Base-by-base conservation (phyloP, 768 basidiomycete species). In the Trametes gibbosa region DNA sequence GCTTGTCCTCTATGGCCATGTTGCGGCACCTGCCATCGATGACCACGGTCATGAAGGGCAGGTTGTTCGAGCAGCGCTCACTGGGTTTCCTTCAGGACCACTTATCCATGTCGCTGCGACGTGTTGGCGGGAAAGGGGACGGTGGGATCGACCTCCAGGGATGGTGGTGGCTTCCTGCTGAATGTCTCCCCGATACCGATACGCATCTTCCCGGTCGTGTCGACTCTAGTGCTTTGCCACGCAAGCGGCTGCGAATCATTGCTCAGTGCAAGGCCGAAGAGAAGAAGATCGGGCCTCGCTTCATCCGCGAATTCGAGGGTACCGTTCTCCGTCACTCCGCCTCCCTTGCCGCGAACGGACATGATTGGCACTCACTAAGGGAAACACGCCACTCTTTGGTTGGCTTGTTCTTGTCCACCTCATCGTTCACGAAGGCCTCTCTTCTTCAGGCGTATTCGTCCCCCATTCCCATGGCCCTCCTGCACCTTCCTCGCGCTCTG, bases 231-330 rank as follows among this genome's bases (percentile, higher is more conserved):
- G 23, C 25, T 56, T 66, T 17, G 47, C 13, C 63, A 42, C 76
- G 84, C 23, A 74, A 80, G 35, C 79, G 91, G 1, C 65, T 95
- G 3, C 86, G 93, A 52, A 80, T 97, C 10, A 71, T 96, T 21
- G 92, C 81, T 0, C 94, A 96, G 67, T 97, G 95, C 76, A 97
- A 97, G 77, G 92, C 92, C 0, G 91, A 95, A 68, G 87, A 85
- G 76, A 87, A 85, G 73, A 89, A 88, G 69, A 71, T 86, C 37
- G 81, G 90, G 3, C 92, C 94, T 2, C 84, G 85, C 24, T 87
- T 87, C 65, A 82, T 97, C 0, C 84, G 95, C 32, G 95, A 97
- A 69, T 79, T 95, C 75, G 95, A 97, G 69, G 95, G 95, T n/a
- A 94, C 95, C 13, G 73, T 88, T 53, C 78, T 80, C 65, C 79